These are phyloP conservation scores for Eudorina sp. DNA, from an alignment of 139 green algal species.

Conservation along the genomic window DNA sequence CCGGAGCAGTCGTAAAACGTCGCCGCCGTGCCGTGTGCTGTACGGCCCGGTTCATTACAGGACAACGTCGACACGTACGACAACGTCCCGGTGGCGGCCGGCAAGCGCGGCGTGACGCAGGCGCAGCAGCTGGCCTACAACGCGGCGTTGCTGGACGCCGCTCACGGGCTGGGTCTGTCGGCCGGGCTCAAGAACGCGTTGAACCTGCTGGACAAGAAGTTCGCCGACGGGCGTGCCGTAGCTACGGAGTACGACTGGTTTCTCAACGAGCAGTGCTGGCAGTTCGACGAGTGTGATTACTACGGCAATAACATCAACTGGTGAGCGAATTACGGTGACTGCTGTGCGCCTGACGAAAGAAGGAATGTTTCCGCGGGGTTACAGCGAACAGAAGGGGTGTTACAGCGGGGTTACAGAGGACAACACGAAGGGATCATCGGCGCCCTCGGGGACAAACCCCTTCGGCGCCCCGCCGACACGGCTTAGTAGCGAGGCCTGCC, in stretches of 20 bases:
- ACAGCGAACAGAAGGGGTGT: no score
- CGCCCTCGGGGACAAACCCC: no score
- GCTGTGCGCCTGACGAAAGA: no score
- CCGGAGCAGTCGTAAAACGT: no score
- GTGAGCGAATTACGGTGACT: no score
- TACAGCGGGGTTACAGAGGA: no score
- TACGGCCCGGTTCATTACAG: background rate
- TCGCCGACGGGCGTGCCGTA: slow-evolving; percentile 13
- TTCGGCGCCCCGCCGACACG: no score
- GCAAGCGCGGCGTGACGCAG: background rate
- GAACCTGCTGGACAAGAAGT: background rate
- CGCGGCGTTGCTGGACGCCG: slow-evolving; percentile 20
- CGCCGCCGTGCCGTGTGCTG: background rate
- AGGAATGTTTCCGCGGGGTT: no score
- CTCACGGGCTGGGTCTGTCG: slow-evolving; percentile 19
- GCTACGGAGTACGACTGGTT: slow-evolving; percentile 39
- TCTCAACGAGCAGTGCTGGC: slow-evolving; percentile 28
- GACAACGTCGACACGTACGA: slow-evolving; percentile 50
- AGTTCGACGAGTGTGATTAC: slow-evolving; percentile 22
- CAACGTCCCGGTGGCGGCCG: background rate
- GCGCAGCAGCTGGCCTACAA: slow-evolving; percentile 26
- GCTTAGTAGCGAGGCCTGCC: no score
- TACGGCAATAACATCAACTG: slow-evolving; percentile 10
- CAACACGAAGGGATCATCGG: no score
- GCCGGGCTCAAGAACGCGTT: slow-evolving; percentile 47